Conservation (phyloP, 768 basidiomycete genomes). For the Clitopilus hobsonii region DNA sequence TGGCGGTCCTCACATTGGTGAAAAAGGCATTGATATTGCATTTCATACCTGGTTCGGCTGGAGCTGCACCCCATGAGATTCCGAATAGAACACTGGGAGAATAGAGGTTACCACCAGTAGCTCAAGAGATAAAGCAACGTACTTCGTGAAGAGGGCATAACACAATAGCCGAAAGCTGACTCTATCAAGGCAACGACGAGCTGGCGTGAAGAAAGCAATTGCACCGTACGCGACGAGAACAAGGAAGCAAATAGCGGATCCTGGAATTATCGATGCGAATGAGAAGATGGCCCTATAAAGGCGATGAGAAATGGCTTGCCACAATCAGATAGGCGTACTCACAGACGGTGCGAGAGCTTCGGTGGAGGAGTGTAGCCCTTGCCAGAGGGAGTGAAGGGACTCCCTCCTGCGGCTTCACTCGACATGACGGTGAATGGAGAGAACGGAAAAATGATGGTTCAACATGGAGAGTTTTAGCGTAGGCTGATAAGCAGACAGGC, state of each 20-base stretch:
- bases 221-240: background rate
- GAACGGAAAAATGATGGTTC: background rate
- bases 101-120: background rate
- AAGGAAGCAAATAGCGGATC: background rate
- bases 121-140: background rate
- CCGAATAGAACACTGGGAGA: background rate
- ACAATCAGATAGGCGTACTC: background rate
- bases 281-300: background rate
- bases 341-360: background rate
- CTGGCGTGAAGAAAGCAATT: background rate
- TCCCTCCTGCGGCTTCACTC: background rate
- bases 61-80: background rate
- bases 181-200: background rate
- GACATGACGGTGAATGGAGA: background rate
- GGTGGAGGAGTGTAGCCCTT: background rate
- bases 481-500: background rate
- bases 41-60: background rate
- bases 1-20: background rate
- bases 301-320: no score
- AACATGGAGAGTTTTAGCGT: background rate
- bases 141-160: background rate
- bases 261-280: background rate
- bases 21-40: background rate
- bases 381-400: background rate
- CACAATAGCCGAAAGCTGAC: background rate